phyloP scores from a whole-genome alignment of 768 basidiomycete genomes.

The Tylopilus sp. region DNA sequence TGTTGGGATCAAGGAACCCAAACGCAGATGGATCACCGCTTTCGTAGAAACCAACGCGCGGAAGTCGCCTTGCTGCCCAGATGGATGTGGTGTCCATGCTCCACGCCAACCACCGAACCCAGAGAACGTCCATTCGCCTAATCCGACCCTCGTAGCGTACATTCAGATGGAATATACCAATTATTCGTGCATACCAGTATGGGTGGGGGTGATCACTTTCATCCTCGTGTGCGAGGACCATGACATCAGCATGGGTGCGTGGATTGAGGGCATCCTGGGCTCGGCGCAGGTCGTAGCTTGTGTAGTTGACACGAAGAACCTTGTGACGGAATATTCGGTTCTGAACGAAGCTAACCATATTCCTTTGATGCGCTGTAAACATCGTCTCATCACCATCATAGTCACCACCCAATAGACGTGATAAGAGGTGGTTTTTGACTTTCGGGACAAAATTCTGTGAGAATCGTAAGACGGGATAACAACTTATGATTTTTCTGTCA shows the following conservation, averaged over 20 bases:
- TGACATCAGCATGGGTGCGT: constrained; percentile 34
- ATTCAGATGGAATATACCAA: neutral
- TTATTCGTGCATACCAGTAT: constrained; percentile 29
- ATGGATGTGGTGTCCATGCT: neutral
- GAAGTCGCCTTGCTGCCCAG: neutral
- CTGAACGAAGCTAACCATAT: constrained; percentile 6
- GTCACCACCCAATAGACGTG: neutral
- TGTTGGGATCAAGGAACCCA: neutral
- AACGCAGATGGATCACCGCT: neutral
- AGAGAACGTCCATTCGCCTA: neutral
- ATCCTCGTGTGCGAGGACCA: constrained; percentile 33
- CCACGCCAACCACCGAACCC: neutral
- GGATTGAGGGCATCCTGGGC: constrained; percentile 42
- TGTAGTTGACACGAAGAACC: constrained; percentile 27
- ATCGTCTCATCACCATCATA: constrained; percentile 24
- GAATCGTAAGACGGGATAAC: too few species aligned
- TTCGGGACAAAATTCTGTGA: neutral
- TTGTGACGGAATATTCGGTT: constrained; percentile 28
- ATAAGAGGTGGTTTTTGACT: neutral
- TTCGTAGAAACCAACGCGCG: neutral
- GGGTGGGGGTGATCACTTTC: constrained; percentile 18
- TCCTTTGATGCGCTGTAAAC: constrained; percentile 15
- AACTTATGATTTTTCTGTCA: neutral
- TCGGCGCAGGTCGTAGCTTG: constrained; percentile 25
- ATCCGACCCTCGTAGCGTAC: neutral